Evolutionary conservation across 169 alveolate genomes (phyloP).

Genomic region (Plasmodium gonderi): DNA sequence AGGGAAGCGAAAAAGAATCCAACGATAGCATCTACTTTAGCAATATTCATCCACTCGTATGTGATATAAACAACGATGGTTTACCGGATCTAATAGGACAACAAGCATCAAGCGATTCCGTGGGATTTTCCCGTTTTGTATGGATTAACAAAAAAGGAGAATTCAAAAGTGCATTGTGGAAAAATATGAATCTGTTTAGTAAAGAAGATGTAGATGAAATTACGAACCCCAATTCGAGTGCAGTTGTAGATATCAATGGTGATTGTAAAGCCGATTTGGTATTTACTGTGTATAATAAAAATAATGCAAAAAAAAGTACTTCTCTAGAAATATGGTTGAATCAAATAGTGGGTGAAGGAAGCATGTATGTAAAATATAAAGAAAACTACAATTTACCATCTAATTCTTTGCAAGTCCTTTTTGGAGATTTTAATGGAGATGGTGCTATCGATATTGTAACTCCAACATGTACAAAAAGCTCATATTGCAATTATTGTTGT

Average conservation of each 20-base stretch:
- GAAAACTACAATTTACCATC: conserved; percentile 72
- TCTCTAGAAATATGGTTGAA: conserved; percentile 77
- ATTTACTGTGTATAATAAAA: conserved; percentile 78
- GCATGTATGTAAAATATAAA: conserved; percentile 46
- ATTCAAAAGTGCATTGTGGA: conserved; percentile 75
- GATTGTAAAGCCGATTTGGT: conserved; percentile 90
- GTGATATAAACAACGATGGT: conserved; percentile 90
- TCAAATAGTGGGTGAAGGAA: conserved; percentile 43
- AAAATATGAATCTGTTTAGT: conserved; percentile 64
- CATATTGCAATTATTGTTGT: conserved; percentile 74
- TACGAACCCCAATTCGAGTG: conserved; percentile 86
- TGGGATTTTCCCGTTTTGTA: conserved; percentile 71
- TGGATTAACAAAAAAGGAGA: conserved; percentile 78
- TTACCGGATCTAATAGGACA: conserved; percentile 82
- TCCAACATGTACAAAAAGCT: conserved; percentile 81
- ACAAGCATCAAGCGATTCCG: conserved; percentile 48
- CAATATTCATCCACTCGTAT: conserved; percentile 83
- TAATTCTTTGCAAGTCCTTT: conserved; percentile 80
- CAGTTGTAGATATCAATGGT: conserved; percentile 89
- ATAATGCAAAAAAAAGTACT: background rate
- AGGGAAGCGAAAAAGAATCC: background rate
- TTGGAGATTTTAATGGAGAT: conserved; percentile 87
- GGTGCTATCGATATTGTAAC: conserved; percentile 86
- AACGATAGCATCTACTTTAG: conserved; percentile 70
- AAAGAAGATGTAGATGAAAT: conserved; percentile 75